Evolutionary conservation across 116 monocot genomes (phyloP).

Genomic region (Iris pallida): DNA sequence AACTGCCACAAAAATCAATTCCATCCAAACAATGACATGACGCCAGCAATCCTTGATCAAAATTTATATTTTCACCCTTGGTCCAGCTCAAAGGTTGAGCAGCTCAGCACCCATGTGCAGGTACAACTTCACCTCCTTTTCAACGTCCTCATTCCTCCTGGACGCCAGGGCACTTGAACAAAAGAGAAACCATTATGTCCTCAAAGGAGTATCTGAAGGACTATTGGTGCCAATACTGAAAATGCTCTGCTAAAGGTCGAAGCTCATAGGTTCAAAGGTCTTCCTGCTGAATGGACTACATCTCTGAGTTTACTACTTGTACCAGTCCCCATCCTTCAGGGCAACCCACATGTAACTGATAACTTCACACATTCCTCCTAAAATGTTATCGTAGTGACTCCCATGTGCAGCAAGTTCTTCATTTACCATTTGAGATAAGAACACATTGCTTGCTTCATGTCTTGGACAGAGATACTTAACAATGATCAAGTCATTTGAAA

Average conservation of each 20-base stretch:
- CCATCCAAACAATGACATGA: too few relatives aligned
- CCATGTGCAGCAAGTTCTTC: neutral
- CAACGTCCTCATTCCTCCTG: too few relatives aligned
- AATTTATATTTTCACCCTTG: too few relatives aligned
- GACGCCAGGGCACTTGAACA: too few relatives aligned
- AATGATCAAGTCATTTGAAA: neutral
- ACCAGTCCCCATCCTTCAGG: neutral
- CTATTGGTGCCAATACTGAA: neutral
- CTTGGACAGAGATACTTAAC: neutral
- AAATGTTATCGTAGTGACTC: neutral
- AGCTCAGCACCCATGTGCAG: too few relatives aligned
- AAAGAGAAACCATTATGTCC: neutral
- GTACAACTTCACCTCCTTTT: too few relatives aligned
- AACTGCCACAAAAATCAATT: too few relatives aligned
- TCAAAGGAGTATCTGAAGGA: neutral
- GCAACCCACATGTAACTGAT: neutral
- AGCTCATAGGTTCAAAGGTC: neutral
- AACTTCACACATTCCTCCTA: neutral
- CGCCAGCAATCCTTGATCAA: too few relatives aligned
- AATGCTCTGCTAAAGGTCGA: neutral
- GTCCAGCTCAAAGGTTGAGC: too few relatives aligned
- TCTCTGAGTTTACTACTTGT: neutral
- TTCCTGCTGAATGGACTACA: neutral
- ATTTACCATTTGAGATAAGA: neutral
- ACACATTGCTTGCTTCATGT: neutral